Percentiles rank a stretch among this genome's conserved stretches.
Conservation (phyloP, 139 green algal species). For the Chlorella sp. region DNA sequence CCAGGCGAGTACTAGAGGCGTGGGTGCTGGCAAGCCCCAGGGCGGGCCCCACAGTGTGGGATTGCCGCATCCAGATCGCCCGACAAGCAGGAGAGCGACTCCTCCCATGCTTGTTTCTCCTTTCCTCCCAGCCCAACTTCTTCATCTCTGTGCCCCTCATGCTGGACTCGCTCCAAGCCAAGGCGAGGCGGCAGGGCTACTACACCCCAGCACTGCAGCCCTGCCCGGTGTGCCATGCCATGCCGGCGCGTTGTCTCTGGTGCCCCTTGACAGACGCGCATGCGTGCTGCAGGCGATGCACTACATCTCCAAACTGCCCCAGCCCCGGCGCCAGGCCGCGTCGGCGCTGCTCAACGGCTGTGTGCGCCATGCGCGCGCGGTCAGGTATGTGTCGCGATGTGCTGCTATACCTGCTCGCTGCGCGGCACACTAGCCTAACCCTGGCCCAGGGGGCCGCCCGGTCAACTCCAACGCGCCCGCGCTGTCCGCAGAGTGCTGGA, state of each 20-base stretch:
- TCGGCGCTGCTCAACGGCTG: neutral
- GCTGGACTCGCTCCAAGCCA: slow-evolving; percentile 2
- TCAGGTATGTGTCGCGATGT: too few relatives aligned
- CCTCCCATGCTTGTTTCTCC: too few relatives aligned
- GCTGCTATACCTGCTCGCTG: too few relatives aligned
- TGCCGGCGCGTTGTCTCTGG: too few relatives aligned
- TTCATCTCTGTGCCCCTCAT: slow-evolving; percentile 6
- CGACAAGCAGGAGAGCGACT: neutral
- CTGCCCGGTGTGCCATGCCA: neutral
- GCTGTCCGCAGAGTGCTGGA: slow-evolving; percentile 1
- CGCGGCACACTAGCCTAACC: neutral
- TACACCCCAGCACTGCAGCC: neutral
- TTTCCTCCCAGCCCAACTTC: neutral
- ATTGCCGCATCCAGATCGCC: neutral
- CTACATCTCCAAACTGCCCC: neutral
- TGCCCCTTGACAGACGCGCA: neutral
- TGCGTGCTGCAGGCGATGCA: slow-evolving; percentile 1
- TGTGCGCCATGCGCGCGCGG: neutral
- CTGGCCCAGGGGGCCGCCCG: neutral
- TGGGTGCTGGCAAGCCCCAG: neutral
- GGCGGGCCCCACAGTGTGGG: too few relatives aligned
- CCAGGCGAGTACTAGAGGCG: neutral
- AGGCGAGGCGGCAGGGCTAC: neutral
- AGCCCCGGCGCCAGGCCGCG: neutral
- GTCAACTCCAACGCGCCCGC: neutral